Evolutionary conservation across 768 basidiomycete species (phyloP), one percentile per base, ranked within the genome.

Genomic region (Lactarius deliciosus): DNA sequence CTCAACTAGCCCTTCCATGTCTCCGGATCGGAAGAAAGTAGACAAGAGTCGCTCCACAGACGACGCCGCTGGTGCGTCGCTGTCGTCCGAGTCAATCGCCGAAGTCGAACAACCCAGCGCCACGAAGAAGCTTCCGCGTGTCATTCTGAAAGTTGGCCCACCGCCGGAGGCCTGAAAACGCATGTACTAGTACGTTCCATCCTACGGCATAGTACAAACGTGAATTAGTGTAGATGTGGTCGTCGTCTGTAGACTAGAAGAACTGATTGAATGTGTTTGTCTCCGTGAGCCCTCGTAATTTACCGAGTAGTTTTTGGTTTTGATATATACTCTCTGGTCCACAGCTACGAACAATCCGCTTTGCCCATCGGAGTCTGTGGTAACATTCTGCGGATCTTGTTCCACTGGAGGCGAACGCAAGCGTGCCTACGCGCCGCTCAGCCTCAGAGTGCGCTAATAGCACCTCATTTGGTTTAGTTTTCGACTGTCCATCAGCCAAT

Each of bases 91-190:
- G 3, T 56, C 59, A 59, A 69, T 60, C 6, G 40, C 68, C 40
- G 57, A 63, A 34, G 50, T 13, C 3, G 11, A 58, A 16, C 61
- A 54, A 11, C 10, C 61, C 16, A 28, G 55, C 13, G 22, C 9
- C 40, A n/a, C 43, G 28, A 70, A 70, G 56, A 70, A 66, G 28
- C 64, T 70, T 57, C 70, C 68, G 3, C 64, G 68, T 25, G 68
- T 70, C 25, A 66, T 70, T 36, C 45, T 70, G 62, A 70, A 69
- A 60, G 61, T 70, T 30, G 64, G 68, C 25, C 64, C 70, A 18
- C 58, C 61, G 30, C 64, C 70, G 4, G 69, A 64, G 56, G 25
- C 63, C 22, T 60, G 54, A 60, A 28, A 25, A 28, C 38, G 16
- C 7, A 25, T 16, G 9, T 5, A 11, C 36, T 11, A 11, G 36